A percentile compares a stretch with the other conserved stretches of the same genome.
Evolutionary conservation across 164 flowering plant species (phyloP).

Genomic region (Euptelea pleiosperma): DNA sequence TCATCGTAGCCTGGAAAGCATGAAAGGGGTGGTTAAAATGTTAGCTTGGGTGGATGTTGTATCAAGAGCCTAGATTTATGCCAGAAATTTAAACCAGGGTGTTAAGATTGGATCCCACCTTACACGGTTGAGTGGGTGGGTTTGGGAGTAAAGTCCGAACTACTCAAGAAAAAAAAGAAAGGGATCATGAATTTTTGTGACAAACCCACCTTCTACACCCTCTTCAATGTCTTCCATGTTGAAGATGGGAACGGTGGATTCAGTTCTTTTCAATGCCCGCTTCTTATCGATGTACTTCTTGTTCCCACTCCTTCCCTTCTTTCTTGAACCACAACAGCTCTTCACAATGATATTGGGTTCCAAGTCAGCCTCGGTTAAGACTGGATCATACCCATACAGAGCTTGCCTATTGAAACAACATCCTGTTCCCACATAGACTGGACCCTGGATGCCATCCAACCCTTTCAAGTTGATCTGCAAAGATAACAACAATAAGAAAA

Average conservation of each 20-base stretch:
- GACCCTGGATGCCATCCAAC: constrained; percentile 95
- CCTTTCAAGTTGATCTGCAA: constrained; percentile 96
- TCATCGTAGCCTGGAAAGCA: constrained; percentile 78
- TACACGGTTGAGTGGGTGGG: neutral
- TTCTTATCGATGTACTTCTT: constrained; percentile 77
- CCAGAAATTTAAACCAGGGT: too few relatives aligned
- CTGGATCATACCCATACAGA: constrained; percentile 94
- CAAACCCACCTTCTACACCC: constrained; percentile 76
- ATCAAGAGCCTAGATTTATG: too few relatives aligned
- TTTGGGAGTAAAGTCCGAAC: neutral
- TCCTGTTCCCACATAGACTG: constrained; percentile 98
- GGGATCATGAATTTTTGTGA: neutral
- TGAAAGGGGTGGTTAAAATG: neutral
- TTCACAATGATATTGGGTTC: constrained; percentile 88
- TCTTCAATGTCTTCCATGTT: constrained; percentile 96
- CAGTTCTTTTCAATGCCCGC: constrained; percentile 66
- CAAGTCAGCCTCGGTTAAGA: constrained; percentile 84
- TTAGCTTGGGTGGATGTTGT: neutral
- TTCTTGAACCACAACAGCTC: constrained; percentile 89
- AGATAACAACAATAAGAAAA: constrained; percentile 2
- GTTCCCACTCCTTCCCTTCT: constrained; percentile 62
- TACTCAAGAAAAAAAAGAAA: neutral
- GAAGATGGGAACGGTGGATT: constrained; percentile 82
- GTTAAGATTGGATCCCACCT: neutral
- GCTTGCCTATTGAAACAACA: constrained; percentile 98